phyloP scores from a whole-genome alignment of 257 asterid species.

The Salvia miltiorrhiza region DNA sequence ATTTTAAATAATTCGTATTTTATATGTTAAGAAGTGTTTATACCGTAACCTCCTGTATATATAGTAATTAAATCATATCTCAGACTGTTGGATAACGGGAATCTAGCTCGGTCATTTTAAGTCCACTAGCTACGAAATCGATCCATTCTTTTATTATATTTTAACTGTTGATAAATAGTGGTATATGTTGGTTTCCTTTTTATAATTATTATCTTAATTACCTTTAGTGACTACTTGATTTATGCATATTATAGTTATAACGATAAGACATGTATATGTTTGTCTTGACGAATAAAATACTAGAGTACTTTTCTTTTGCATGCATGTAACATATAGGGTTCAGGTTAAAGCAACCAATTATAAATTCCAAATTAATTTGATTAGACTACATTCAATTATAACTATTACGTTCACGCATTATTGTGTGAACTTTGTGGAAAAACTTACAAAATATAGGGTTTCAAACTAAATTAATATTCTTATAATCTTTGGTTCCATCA shows the following conservation, averaged over 20 bases:
- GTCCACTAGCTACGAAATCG: conserved; percentile 3
- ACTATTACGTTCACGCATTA: background rate
- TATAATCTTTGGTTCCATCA: conserved; percentile 5
- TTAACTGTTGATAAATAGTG: background rate
- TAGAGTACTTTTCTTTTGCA: no score
- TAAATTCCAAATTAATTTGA: background rate
- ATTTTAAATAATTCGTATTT: no score
- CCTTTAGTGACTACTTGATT: background rate
- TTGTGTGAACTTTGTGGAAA: background rate
- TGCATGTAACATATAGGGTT: background rate
- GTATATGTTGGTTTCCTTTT: background rate
- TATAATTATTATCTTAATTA: background rate
- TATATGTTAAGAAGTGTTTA: no score
- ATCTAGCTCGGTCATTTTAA: background rate
- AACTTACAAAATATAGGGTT: background rate
- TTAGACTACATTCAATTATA: background rate
- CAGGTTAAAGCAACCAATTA: background rate
- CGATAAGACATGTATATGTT: background rate
- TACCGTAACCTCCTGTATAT: no score
- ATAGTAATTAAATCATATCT: background rate
- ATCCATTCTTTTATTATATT: background rate
- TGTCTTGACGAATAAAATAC: background rate
- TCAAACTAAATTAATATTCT: background rate
- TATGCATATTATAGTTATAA: background rate
- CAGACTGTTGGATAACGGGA: conserved; percentile 8